Evolutionary conservation across 2,329 filamentous ascomycete species (phyloP).

Genomic region (Aspergillus awamori): DNA sequence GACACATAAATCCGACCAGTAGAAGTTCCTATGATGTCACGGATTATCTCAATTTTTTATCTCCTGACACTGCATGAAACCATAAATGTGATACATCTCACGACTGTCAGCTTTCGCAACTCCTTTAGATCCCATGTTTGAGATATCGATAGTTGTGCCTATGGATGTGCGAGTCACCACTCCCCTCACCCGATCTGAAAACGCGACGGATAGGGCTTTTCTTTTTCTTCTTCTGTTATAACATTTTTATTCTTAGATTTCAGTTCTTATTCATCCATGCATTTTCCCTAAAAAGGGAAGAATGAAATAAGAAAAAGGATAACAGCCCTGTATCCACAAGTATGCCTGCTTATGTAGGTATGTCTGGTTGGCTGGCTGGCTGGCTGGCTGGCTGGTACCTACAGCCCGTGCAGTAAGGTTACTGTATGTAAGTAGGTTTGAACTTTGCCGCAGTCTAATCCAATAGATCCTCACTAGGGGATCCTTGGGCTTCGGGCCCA

Average conservation of each 20-base stretch:
- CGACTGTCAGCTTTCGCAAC: background rate
- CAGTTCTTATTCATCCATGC: too few relatives aligned
- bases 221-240: background rate
- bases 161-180: background rate
- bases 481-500: background rate
- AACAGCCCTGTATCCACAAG: background rate
- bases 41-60: background rate
- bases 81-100: background rate
- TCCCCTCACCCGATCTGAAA: background rate
- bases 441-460: background rate
- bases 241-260: too few relatives aligned
- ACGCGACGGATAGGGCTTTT: background rate
- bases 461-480: conserved; percentile 2
- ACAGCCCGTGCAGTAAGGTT: background rate
- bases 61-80: background rate
- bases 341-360: background rate
- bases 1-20: too few relatives aligned
- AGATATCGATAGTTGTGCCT: background rate
- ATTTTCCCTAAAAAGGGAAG: too few relatives aligned
- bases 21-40: background rate
- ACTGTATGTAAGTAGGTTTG: background rate
- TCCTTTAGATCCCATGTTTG: conserved; percentile 1
- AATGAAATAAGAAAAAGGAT: too few relatives aligned
- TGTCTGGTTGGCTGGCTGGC: background rate
- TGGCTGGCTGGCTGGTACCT: background rate